phyloP scores from a whole-genome alignment of 345 rosid genomes.

The Excoecaria cochinchinensis region DNA sequence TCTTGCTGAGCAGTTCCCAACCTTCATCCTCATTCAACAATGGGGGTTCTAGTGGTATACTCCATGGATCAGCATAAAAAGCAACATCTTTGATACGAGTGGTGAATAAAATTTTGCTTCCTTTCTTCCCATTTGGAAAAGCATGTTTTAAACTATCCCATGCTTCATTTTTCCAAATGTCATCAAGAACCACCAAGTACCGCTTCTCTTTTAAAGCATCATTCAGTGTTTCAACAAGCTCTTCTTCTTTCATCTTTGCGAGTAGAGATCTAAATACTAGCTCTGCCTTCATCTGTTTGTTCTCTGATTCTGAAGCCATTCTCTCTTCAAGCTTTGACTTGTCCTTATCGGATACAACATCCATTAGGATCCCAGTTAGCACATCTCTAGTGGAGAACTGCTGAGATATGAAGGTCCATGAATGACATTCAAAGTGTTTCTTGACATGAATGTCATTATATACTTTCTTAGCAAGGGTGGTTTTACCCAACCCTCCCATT shows the following conservation, averaged over 20 bases:
- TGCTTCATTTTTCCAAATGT: slow-evolving; percentile 17
- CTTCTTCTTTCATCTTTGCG: neutral
- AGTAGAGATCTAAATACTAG: neutral
- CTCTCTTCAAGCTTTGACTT: neutral
- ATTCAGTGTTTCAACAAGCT: neutral
- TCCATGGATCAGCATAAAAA: slow-evolving; percentile 5
- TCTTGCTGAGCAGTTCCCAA: slow-evolving; percentile 5
- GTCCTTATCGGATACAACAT: neutral
- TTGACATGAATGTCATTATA: neutral
- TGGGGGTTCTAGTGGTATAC: slow-evolving; percentile 1
- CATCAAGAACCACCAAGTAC: slow-evolving; percentile 15
- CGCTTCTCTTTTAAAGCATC: neutral
- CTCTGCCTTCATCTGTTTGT: neutral
- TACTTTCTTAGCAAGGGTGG: slow-evolving; percentile 8
- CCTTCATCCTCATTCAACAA: slow-evolving; percentile 8
- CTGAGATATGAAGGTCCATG: slow-evolving; percentile 2
- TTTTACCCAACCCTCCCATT: slow-evolving; percentile 19
- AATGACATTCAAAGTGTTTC: neutral
- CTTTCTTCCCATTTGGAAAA: neutral
- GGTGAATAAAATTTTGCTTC: slow-evolving; percentile 11
- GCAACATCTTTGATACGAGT: neutral
- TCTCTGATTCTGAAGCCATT: neutral
- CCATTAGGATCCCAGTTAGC: neutral
- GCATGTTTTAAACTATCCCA: slow-evolving; percentile 2
- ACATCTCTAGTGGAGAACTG: neutral